These are phyloP conservation scores for Elsinoe fawcettii DNA, from an alignment of 2,329 filamentous ascomycete genomes.

Conservation along the genomic window DNA sequence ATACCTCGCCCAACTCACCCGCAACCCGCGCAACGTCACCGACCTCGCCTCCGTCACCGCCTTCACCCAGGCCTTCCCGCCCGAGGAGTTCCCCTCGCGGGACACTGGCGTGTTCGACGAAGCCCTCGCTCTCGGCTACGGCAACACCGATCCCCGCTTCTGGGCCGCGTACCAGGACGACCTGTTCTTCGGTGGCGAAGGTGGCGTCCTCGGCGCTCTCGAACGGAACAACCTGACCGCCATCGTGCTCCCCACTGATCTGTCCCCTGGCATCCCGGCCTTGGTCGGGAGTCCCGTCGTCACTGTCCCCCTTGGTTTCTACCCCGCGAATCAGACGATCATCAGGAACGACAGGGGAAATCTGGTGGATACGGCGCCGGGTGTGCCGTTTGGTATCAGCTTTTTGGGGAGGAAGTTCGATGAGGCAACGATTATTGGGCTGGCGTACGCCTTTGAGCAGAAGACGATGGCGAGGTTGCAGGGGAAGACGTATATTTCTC, in stretches of 20 bases:
- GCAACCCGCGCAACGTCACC: slow-evolving; percentile 51
- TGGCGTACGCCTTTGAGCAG: slow-evolving; percentile 64
- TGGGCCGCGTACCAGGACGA: slow-evolving; percentile 50
- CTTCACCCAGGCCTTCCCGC: slow-evolving; percentile 47
- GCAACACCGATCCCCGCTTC: slow-evolving; percentile 51
- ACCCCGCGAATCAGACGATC: slow-evolving; percentile 43
- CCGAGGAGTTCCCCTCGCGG: slow-evolving; percentile 55
- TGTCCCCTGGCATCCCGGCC: slow-evolving; percentile 43
- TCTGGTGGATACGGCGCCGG: slow-evolving; percentile 48
- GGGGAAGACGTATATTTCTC: slow-evolving; percentile 43
- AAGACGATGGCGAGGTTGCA: slow-evolving; percentile 43
- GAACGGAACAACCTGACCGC: slow-evolving; percentile 51
- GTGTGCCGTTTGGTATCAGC: slow-evolving; percentile 53
- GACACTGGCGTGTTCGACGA: slow-evolving; percentile 52
- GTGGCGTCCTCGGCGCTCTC: slow-evolving; percentile 55
- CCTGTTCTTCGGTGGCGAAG: slow-evolving; percentile 48
- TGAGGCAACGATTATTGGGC: slow-evolving; percentile 54
- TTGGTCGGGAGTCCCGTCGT: slow-evolving; percentile 54
- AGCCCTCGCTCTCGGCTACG: slow-evolving; percentile 45
- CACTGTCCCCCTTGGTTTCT: slow-evolving; percentile 55
- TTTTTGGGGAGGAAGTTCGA: slow-evolving; percentile 55
- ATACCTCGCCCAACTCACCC: slow-evolving; percentile 50
- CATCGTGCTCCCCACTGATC: slow-evolving; percentile 50
- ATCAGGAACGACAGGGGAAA: slow-evolving; percentile 40
- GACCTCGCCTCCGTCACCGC: slow-evolving; percentile 44